Conservation (phyloP, 495 filamentous ascomycete genomes). For the Penicillium odoratum region DNA sequence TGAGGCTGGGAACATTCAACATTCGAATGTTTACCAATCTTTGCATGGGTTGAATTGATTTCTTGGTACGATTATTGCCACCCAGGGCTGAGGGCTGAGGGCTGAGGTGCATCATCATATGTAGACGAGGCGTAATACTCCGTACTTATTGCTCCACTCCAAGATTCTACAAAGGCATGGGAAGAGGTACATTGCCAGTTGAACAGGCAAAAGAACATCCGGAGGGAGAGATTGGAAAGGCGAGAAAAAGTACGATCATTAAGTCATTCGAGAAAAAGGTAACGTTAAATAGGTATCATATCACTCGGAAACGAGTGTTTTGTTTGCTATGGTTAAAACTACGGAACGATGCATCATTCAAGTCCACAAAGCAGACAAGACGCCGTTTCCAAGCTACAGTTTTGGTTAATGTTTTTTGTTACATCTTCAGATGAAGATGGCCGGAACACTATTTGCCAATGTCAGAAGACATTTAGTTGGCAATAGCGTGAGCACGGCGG, state of each 20-base stretch:
- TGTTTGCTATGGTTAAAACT: slow-evolving; percentile 40
- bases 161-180: not conserved
- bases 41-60: not conserved
- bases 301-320: slow-evolving; percentile 36
- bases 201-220: not conserved
- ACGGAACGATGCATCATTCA: slow-evolving; percentile 41
- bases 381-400: slow-evolving; percentile 38
- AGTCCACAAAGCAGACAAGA: slow-evolving; percentile 45
- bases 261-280: slow-evolving; percentile 33
- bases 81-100: too few species aligned
- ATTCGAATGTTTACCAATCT: too few species aligned
- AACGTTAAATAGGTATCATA: slow-evolving; percentile 40
- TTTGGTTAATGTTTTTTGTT: slow-evolving; percentile 33
- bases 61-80: too few species aligned
- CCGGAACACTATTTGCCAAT: slow-evolving; percentile 25
- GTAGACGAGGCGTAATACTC: too few species aligned
- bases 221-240: not conserved
- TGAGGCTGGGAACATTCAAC: not conserved
- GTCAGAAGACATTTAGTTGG: slow-evolving; percentile 54
- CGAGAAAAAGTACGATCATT: slow-evolving; percentile 27
- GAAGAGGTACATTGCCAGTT: not conserved
- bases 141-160: not conserved
- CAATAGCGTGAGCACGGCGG: slow-evolving; percentile 75
- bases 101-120: too few species aligned
- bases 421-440: not conserved